A percentile compares a stretch with the other conserved stretches of the same genome.
Conservation (phyloP, 352 stramenopile genomes). For the Globisporangium camurandrum region DNA sequence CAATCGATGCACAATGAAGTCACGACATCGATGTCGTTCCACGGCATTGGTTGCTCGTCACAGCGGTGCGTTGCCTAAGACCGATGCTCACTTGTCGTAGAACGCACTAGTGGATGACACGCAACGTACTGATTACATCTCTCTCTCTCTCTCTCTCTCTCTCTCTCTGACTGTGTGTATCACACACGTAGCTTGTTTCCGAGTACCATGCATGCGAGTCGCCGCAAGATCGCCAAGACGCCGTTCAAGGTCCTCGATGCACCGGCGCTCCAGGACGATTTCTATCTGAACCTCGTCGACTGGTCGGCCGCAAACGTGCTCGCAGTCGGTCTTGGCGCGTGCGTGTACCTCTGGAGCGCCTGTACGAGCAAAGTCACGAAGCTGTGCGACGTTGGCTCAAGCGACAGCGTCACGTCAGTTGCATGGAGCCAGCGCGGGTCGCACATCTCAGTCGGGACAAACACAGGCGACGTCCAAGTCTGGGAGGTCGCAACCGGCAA, state of each 20-base stretch:
- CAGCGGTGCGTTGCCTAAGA: conserved; percentile 24
- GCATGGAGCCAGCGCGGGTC: conserved; percentile 90
- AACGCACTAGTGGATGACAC: too few species aligned
- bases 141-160: too few species aligned
- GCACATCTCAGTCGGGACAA: conserved; percentile 91
- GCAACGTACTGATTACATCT: too few species aligned
- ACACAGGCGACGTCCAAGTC: conserved; percentile 91
- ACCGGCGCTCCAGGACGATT: conserved; percentile 95
- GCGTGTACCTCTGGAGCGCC: conserved; percentile 95
- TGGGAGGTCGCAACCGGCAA: conserved; percentile 91
- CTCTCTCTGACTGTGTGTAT: not conserved
- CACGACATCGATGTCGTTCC: conserved; percentile 44
- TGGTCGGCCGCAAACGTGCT: conserved; percentile 95
- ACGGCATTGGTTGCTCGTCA: conserved; percentile 28
- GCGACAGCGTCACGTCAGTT: conserved; percentile 89
- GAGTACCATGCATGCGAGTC: conserved; percentile 19
- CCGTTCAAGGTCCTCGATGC: conserved; percentile 98
- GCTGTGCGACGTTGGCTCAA: conserved; percentile 83
- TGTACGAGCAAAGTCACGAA: conserved; percentile 91
- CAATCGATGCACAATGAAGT: conserved; percentile 51
- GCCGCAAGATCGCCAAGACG: conserved; percentile 86
- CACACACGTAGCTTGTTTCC: conserved; percentile 5
- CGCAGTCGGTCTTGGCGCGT: conserved; percentile 89
- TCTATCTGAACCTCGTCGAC: conserved; percentile 98
- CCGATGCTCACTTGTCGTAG: too few species aligned